phyloP scores from a whole-genome alignment of 768 basidiomycete genomes.

The Lactarius akahatsu region DNA sequence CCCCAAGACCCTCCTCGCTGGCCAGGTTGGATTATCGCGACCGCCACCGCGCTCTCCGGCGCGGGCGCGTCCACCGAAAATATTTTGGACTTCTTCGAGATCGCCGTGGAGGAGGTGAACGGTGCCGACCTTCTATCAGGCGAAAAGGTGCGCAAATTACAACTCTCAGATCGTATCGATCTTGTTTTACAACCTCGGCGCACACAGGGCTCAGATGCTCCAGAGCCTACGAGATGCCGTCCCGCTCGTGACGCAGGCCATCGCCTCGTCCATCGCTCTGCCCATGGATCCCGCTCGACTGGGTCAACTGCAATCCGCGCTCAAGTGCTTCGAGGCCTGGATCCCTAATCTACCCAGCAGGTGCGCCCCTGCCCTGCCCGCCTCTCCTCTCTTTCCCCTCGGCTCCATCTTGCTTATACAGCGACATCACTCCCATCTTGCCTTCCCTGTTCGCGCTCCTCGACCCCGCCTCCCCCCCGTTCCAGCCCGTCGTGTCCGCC shows the following conservation, averaged over 20 bases:
- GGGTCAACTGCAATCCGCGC: slow-evolving; percentile 62
- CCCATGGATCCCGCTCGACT: slow-evolving; percentile 36
- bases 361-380: slow-evolving; percentile 41
- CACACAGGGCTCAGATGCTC: slow-evolving; percentile 56
- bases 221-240: slow-evolving; percentile 66
- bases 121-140: slow-evolving; percentile 69
- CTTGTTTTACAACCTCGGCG: slow-evolving; percentile 13
- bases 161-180: slow-evolving; percentile 22
- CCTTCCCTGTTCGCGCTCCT: slow-evolving; percentile 55
- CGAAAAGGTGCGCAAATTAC: slow-evolving; percentile 57
- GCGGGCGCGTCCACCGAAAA: slow-evolving; percentile 58
- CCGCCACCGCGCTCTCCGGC: slow-evolving; percentile 59
- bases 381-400: not conserved
- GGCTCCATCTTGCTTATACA: slow-evolving; percentile 33
- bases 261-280: slow-evolving; percentile 55
- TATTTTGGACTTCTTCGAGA: slow-evolving; percentile 74
- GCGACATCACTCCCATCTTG: slow-evolving; percentile 70
- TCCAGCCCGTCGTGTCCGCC: slow-evolving; percentile 46
- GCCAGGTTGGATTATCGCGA: slow-evolving; percentile 75
- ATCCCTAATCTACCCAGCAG: slow-evolving; percentile 64
- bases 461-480: slow-evolving; percentile 34
- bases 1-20: slow-evolving; percentile 58
- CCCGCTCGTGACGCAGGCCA: slow-evolving; percentile 67
- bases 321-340: slow-evolving; percentile 85
- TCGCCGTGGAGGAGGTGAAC: slow-evolving; percentile 80